Base-by-base conservation (phyloP, 257 asterid species). In the Ophiorrhiza pumila region DNA sequence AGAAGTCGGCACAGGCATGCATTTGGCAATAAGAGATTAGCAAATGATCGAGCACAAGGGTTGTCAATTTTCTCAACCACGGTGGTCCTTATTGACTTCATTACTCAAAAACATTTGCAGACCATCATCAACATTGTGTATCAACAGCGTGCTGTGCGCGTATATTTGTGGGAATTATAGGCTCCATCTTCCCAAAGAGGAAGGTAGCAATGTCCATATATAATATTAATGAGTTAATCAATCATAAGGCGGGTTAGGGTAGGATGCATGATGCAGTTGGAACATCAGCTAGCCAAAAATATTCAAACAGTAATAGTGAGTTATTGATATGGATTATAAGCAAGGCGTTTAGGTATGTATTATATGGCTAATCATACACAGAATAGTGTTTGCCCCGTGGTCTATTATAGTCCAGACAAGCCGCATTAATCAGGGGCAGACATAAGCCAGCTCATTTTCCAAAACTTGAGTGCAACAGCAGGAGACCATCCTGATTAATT, bases 371-470 rank as follows among this genome's bases (percentile, higher is more conserved):
- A 63, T 62, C 63, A 73, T 52, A 42, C 10, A 39, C 43, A 70
- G 71, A 76, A 70, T 22, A 73, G 74, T 69, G 56, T 70, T 67
- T 49, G 58, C 74, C 43, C 65, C 50, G 58, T 70, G 77, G 80
- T 71, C 77, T 74, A 65, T 57, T 49, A 49, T 50, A 58, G 67
- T 58, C 58, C 72, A 81, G 82, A 78, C 80, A 74, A 77, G 68
- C 65, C 47, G 61, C 78, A 78, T 81, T 81, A 78, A 74, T 69
- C 73, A 69, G 71, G 55, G 63, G 73, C 73, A 77, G 80, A 53
- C 72, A 78, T 34, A 39, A 72, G 74, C 83, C 85, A 78, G 78
- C 85, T 78, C 80, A 75, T 41, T 81, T 69, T 49, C 73, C 55
- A 76, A 75, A 79, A 77, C 74, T 66, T 31, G 74, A 67, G 22